Evolutionary conservation across 495 filamentous ascomycete species (phyloP), one percentile per base, ranked within the genome.

Genomic region (Bathelium albidoporum): DNA sequence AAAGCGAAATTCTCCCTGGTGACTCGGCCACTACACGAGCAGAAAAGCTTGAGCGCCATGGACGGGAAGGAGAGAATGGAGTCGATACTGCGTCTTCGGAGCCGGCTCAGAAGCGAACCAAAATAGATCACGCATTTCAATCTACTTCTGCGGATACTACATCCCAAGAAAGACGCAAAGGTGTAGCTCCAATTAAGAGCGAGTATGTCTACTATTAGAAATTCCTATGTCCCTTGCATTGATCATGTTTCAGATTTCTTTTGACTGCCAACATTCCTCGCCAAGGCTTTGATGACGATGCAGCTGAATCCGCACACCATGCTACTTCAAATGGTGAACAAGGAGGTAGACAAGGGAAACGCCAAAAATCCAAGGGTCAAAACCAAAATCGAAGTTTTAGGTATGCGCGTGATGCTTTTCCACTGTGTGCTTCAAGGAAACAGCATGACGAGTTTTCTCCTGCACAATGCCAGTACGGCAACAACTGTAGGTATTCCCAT

Each of bases 301-400:
- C 69, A 10, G 73, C 73, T 11, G 75, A 77, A 61, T 67, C 74
- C 72, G 65, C 70, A 60, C 59, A 64, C 39, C 43, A 44, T 28
- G 45, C 61, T n/a, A 45, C 63, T 41, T 10, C 28, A 69, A 76
- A 63, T 53, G 70, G 16, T 34, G 75, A 76, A 36, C 68, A 70
- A 39, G n/a, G n/a, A n/a, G 62, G 69, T 9, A 71, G 73, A 62
- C 71, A 73, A 76, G 24, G 81, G 77, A 66, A 79, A 78, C 65
- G 74, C 69, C 32, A 83, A 70, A 87, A 87, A 68, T 77, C 81
- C 22, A 81, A 81, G 45, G 91, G 93, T 31, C 94, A 97, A 73
- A 97, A 98, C 71, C 91, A 84, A 65, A 84, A 81, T 66, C 84
- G 94, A 59, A 83, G 81, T n/a, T 98, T 95, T 70, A 93, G 91